Evolutionary conservation across 2,329 filamentous ascomycete species (phyloP).

Genomic region (Xenosphaeropsis pyriputrescens): DNA sequence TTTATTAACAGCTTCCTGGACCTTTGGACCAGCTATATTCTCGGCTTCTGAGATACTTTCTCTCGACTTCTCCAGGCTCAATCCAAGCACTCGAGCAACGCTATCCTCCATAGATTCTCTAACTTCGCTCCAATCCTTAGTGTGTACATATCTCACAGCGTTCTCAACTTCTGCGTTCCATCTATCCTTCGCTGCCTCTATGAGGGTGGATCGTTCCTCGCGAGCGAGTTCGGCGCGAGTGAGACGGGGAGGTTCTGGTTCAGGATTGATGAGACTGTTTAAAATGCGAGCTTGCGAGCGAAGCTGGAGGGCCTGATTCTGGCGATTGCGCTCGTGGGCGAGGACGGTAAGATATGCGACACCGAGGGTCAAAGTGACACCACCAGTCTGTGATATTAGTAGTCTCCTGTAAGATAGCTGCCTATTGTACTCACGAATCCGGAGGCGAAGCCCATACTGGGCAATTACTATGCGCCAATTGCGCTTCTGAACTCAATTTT

Average conservation of each 20-base stretch:
- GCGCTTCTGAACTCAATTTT: neutral
- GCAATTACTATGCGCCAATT: neutral
- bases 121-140: conserved; percentile 47
- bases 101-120: conserved; percentile 40
- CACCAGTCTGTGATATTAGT: conserved; percentile 42
- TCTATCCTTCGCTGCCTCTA: conserved; percentile 57
- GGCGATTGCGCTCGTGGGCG: conserved; percentile 54
- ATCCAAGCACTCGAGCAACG: conserved; percentile 24
- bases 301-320: conserved; percentile 38
- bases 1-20: conserved; percentile 18
- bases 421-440: conserved; percentile 47
- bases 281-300: conserved; percentile 41
- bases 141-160: conserved; percentile 51
- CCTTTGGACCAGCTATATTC: conserved; percentile 18
- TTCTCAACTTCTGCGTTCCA: conserved; percentile 65
- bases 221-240: conserved; percentile 34
- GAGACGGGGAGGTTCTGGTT: conserved; percentile 29
- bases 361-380: conserved; percentile 60
- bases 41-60: conserved; percentile 14
- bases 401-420: neutral
- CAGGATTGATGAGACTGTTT: conserved; percentile 33
- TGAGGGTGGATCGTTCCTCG: conserved; percentile 36
- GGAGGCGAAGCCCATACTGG: conserved; percentile 54
- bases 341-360: conserved; percentile 58
- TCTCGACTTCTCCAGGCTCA: conserved; percentile 12